Evolutionary conservation across 192 early-diverging fungal genomes (phyloP).

Genomic region (Phycomyces blakesleeanus): DNA sequence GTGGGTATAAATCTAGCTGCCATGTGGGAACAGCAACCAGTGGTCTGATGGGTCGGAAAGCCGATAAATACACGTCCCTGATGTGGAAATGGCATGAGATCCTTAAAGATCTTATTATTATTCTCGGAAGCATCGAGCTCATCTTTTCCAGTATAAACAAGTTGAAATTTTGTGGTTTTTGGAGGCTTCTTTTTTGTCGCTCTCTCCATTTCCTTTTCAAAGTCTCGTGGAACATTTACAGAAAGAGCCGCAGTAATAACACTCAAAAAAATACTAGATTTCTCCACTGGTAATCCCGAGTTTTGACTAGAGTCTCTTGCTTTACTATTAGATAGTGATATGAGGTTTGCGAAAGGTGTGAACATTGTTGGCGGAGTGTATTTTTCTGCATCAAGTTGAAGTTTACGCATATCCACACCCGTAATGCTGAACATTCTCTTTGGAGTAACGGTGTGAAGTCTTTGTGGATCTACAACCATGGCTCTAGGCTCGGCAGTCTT

Average conservation of each 20-base stretch:
- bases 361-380: constrained; percentile 24
- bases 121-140: constrained; percentile 69
- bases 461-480: constrained; percentile 49
- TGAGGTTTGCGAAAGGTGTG: constrained; percentile 12
- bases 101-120: constrained; percentile 62
- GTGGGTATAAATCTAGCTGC: constrained; percentile 86
- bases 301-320: constrained; percentile 2
- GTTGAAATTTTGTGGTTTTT: constrained; percentile 57
- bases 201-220: constrained; percentile 75
- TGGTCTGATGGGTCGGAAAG: constrained; percentile 89
- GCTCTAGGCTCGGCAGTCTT: constrained; percentile 58
- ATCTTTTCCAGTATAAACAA: constrained; percentile 71
- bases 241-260: constrained; percentile 60
- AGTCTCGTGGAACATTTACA: constrained; percentile 48
- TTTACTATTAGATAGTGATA: constrained; percentile 2
- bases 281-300: constrained; percentile 15
- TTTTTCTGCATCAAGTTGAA: constrained; percentile 52
- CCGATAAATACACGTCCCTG: constrained; percentile 90
- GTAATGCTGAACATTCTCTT: constrained; percentile 68
- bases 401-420: constrained; percentile 53
- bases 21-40: constrained; percentile 74
- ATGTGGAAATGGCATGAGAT: constrained; percentile 65
- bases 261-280: constrained; percentile 64
- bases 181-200: constrained; percentile 88
- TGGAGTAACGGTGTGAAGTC: constrained; percentile 56